A percentile compares a stretch with the other conserved stretches of the same genome.
phyloP scores from a whole-genome alignment of 129 eudicot genomes.

The Artemisia argyi region DNA sequence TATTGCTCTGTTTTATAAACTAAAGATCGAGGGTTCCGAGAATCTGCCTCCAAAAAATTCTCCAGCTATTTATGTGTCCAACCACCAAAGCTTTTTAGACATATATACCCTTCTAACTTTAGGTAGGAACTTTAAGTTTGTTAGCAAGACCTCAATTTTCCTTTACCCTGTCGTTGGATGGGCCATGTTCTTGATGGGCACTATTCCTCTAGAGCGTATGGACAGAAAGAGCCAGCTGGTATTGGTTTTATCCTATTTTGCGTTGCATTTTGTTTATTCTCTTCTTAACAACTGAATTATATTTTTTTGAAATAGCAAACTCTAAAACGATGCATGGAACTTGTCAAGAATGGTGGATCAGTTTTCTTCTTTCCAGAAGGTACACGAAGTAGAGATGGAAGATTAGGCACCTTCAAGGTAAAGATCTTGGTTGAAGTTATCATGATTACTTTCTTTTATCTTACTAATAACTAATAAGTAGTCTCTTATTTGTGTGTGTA shows the following conservation, averaged over 20 bases:
- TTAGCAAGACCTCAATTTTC: conserved; percentile 88
- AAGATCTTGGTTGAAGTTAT: conserved; percentile 4
- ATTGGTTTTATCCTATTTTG: conserved; percentile 4
- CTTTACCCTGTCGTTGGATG: conserved; percentile 84
- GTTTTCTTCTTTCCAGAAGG: conserved; percentile 98
- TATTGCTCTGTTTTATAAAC: conserved; percentile 57
- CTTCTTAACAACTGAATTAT: conserved; percentile 3
- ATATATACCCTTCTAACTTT: conserved; percentile 79
- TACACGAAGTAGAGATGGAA: conserved; percentile 83
- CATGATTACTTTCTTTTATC: not conserved
- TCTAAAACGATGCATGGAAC: conserved; percentile 79
- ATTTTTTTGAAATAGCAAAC: conserved; percentile 56
- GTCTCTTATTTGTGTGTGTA: conserved; percentile 24
- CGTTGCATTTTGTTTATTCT: not conserved
- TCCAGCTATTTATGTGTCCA: conserved; percentile 88
- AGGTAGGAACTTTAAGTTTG: conserved; percentile 85
- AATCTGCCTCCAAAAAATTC: conserved; percentile 71
- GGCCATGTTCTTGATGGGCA: conserved; percentile 93
- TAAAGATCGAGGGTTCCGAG: conserved; percentile 68
- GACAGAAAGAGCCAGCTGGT: conserved; percentile 97
- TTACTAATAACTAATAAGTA: not conserved
- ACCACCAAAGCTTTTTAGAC: conserved; percentile 96
- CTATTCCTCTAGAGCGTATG: conserved; percentile 88
- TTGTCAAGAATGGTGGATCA: conserved; percentile 89
- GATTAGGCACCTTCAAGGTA: conserved; percentile 85